Evolutionary conservation across 75 land plant genomes (phyloP), one percentile per base, ranked within the genome.

Genomic region (Ceratopteris richardii): DNA sequence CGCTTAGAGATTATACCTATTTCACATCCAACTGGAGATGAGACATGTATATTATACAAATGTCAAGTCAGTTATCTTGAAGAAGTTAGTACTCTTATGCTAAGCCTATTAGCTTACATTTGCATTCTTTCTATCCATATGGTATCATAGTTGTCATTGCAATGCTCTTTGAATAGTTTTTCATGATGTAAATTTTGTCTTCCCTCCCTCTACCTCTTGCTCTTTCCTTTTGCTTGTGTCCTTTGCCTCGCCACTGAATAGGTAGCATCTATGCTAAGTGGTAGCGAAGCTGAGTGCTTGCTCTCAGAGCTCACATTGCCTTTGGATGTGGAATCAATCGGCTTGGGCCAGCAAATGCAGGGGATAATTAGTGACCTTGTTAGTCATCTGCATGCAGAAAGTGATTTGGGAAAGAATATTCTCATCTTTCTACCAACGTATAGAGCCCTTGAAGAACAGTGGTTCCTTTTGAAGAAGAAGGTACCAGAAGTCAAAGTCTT

Each of bases 391-490:
- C 90, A 88, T 76, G 52, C 76, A 43, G 75, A 63, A 64, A 60
- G 76, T 42, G 83, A 85, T 54, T 68, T 77, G 41, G 72, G 77
- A 54, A 85, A 82, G 58, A 80, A 83, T 58, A 80, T 85, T 39
- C 73, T 88, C 58, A 64, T 88, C 60, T 88, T 88, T 51, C 86
- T 85, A 47, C 94, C 94, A 40, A 88, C 94, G 16, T 88, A 85
- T 43, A 26, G 58, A 58, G 54, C 90, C 29, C 56, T 88, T 53
- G 94, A 82, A 65, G 72, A 85, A 59, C 90, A 88, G 51, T 88
- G 94, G 90, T 20, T 54, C 25, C 77, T 71, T 62, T 64, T 88
- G 53, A 66, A 57, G 66, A 58, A 57, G 1, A 62, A 59, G 10
- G 59, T 67, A 51, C 54, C 46, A 11, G 47, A 52, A 58, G 70